Base-by-base conservation (phyloP, 768 basidiomycete genomes). In the Serendipita sp. region DNA sequence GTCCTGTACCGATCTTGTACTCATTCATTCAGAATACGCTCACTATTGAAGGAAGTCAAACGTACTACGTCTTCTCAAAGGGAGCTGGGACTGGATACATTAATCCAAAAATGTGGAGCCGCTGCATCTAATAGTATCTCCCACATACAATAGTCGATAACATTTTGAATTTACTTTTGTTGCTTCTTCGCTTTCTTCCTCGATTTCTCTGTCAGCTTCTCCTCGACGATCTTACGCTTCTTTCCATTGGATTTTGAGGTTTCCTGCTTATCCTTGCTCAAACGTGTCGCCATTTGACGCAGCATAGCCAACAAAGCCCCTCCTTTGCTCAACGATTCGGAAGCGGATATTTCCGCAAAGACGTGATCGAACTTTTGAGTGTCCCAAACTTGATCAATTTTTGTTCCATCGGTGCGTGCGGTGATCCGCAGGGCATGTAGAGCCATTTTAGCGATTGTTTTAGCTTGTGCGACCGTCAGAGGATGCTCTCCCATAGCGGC, bases 361-460 rank as follows among this genome's bases (percentile, higher is more conserved):
- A 92, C 72, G 9, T 68, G 68, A 28, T 75, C 74, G 82, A 91
- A 90, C 1, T 73, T 70, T 3, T 74, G 68, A 0, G 81, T 75
- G 60, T 82, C 76, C 91, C 91, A 95, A 3, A 78, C 71, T 3
- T 70, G 66, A 11, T 69, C 62, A 14, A 77, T 71, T 0, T 72
- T 63, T 31, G 69, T 61, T 3, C 68, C 68, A 3, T 72, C 70
- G 53, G 78, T 69, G 5, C 79, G 78, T 62, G 81, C 82, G 64
- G 83, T 81, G 64, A 83, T 82, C 61, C 89, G 82, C n/a, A 84
- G 75, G 56, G 81, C 81, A 20, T 78, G 69, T 28, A 89, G 73
- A 0, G 76, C 84, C 60, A 88, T 72, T 72, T 89, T 93, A 63
- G 91, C 71, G 20, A 91, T 70, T n/a, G 88, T 86, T 72, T 90